Conservation (phyloP, 2,329 filamentous ascomycete genomes). For the Ophiocordyceps camponoti-floridani region DNA sequence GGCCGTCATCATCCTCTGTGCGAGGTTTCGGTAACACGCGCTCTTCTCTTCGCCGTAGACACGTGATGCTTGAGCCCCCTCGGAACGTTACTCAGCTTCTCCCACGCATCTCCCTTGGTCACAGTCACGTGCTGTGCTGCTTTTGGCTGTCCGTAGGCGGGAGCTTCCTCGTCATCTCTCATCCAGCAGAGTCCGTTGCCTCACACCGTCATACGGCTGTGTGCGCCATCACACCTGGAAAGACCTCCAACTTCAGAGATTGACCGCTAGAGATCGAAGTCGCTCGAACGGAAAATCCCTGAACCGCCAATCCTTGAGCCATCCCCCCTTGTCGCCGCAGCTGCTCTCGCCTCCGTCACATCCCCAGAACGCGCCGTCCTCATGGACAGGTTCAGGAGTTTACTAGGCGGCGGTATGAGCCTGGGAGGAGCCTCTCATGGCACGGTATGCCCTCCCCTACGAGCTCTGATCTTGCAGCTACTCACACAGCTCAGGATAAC, state of each 20-base stretch:
- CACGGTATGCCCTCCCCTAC: conserved; percentile 14
- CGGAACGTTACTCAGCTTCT: conserved; percentile 4
- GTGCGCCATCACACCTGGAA: no score
- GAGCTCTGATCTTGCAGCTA: neutral
- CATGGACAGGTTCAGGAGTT: conserved; percentile 86
- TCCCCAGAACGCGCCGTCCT: neutral
- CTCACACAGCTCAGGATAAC: conserved; percentile 50
- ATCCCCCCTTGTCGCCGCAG: neutral
- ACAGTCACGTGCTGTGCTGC: no score
- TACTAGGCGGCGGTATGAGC: conserved; percentile 62
- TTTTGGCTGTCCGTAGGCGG: no score
- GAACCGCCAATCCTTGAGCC: no score
- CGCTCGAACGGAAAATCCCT: no score
- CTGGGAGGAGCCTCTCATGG: conserved; percentile 30
- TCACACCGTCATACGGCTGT: no score
- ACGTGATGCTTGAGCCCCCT: no score
- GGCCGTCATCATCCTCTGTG: no score
- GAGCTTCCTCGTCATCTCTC: neutral
- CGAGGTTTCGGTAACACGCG: no score
- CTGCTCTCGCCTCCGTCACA: neutral
- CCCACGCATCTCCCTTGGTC: neutral
- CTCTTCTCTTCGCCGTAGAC: no score
- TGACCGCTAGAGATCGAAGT: no score
- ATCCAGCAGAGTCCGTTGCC: neutral
- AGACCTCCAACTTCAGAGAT: no score